Evolutionary conservation across 1,139 yeast species (phyloP).

Genomic region (Zygosaccharomyces pseudobailii): DNA sequence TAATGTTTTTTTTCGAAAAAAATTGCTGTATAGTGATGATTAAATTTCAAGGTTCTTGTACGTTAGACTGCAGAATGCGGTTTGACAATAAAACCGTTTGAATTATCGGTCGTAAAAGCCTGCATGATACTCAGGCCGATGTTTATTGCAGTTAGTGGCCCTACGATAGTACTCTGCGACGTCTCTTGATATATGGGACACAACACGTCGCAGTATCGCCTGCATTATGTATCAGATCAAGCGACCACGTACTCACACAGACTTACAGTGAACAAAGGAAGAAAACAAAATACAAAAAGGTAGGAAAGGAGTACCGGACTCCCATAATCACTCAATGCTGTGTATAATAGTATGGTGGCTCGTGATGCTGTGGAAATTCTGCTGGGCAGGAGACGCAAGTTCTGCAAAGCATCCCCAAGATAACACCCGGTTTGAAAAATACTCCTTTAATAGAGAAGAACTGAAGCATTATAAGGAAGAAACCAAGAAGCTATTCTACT

Average conservation of each 20-base stretch:
- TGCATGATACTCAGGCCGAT: background rate
- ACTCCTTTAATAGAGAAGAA: conserved; percentile 48
- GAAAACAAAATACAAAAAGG: background rate
- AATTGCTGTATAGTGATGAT: background rate
- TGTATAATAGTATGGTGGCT: background rate
- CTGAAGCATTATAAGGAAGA: conserved; percentile 44
- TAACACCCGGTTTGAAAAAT: conserved; percentile 2
- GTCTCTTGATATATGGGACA: background rate
- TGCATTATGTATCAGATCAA: background rate
- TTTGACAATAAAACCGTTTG: background rate
- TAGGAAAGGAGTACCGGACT: background rate
- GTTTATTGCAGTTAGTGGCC: background rate
- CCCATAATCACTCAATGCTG: background rate
- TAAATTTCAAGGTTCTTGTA: background rate
- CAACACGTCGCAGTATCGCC: background rate
- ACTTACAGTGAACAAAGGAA: background rate
- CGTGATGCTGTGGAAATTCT: background rate
- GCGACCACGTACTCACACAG: background rate
- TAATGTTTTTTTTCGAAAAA: background rate
- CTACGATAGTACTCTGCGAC: background rate
- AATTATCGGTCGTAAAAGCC: background rate
- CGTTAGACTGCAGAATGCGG: background rate
- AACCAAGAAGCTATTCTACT: conserved; percentile 57
- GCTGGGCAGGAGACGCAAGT: background rate
- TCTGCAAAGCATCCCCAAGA: background rate